Evolutionary conservation across 805 yeast genomes (phyloP).

Genomic region (Candida cerambycidarum): DNA sequence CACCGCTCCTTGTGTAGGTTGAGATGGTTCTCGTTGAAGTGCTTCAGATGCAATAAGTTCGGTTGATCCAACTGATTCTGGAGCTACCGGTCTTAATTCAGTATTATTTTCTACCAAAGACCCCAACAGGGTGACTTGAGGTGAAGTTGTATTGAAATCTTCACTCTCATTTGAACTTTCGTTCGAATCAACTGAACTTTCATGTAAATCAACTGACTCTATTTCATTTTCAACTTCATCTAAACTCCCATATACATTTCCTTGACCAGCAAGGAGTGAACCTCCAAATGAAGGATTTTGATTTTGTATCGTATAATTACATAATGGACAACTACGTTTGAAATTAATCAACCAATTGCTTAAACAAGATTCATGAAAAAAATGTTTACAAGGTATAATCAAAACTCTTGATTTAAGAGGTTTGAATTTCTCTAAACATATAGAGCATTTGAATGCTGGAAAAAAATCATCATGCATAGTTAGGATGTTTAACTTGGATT

Average conservation of each 20-base stretch:
- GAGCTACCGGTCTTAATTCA: too few species aligned
- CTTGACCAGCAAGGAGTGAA: slow-evolving; percentile 19
- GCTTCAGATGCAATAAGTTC: too few species aligned
- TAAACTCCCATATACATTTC: slow-evolving; percentile 23
- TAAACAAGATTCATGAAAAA: slow-evolving; percentile 58
- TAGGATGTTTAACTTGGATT: slow-evolving; percentile 20
- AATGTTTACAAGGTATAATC: slow-evolving; percentile 59
- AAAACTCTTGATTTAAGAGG: slow-evolving; percentile 49
- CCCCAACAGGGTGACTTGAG: too few species aligned
- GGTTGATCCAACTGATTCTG: too few species aligned
- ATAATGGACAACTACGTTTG: slow-evolving; percentile 57
- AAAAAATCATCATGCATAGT: slow-evolving; percentile 33
- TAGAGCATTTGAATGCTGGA: slow-evolving; percentile 56
- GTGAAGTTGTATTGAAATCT: too few species aligned
- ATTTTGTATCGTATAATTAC: slow-evolving; percentile 36
- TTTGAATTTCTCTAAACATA: slow-evolving; percentile 55
- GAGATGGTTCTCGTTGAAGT: neutral
- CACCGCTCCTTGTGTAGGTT: neutral
- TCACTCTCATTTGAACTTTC: neutral
- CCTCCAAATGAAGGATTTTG: neutral
- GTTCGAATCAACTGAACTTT: neutral
- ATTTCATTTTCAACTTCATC: slow-evolving; percentile 13
- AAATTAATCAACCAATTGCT: slow-evolving; percentile 60
- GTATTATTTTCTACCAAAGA: too few species aligned
- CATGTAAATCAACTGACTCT: neutral